Base-by-base conservation (phyloP, 2,329 filamentous ascomycete genomes). In the Sodiomyces alkalinus region DNA sequence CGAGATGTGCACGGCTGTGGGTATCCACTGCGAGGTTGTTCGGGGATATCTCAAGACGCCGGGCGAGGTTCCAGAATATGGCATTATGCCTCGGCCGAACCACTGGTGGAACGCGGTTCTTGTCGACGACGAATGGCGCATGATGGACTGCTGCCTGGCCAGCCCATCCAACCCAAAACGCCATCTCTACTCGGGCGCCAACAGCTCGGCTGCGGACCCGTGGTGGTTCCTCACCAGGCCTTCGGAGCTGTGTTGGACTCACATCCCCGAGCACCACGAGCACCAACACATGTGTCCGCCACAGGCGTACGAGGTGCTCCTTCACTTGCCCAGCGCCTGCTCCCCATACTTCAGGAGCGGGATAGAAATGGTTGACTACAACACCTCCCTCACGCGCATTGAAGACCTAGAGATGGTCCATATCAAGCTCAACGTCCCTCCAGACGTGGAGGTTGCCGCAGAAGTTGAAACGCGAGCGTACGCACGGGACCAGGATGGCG, bases 81-180 rank as follows among this genome's bases (percentile, higher is more conserved):
- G 80, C 36, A 77, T 78, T 33, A 72, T 87, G 49, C 81, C 82
- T n/a, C 73, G 77, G 17, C 68, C 87, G 0, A 98, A 98, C 45
- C 90, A 98, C 54, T 96, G 80, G 74, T 98, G 90, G 90, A 98
- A 98, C 42, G 76, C 83, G 1, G 82, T 96, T 12, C 58, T 94
- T 19, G 75, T 94, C 7, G 90, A 98, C 49, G 78, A 80, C 14
- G 85, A 94, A 53, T 98, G 90, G 90, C 79, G 90, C 28, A 80
- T 96, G 39, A 82, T 98, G 59, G 90, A 98, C 51, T 90, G 83
- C 49, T 92, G 83, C 19, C 62, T 98, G 26, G 85, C 90, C 4
- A 86, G 79, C 37, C 86, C 87, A 9, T 93, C 87, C 0, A 83
- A 96, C 43, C 87, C 90, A 7, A 74, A 71, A 32, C 71, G 92